These are phyloP conservation scores for Termitomyces sp. DNA, from an alignment of 768 basidiomycete genomes.

Conservation along the genomic window DNA sequence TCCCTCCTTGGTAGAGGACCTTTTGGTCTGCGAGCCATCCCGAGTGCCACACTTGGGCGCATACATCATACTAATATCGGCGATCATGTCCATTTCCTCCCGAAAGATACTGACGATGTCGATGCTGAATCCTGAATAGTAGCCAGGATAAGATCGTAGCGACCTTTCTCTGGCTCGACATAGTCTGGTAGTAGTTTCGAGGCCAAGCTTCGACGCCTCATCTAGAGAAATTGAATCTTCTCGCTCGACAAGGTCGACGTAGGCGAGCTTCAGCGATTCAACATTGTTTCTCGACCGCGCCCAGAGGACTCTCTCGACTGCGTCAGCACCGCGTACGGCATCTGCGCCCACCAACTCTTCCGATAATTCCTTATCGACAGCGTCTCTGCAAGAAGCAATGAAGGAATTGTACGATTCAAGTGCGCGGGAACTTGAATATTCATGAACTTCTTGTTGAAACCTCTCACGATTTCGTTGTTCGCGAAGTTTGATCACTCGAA, in stretches of 20 bases:
- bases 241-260: slow-evolving; percentile 3
- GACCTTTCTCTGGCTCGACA: not conserved
- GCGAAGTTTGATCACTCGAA: not conserved
- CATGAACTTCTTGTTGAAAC: not conserved
- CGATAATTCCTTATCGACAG: not conserved
- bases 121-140: not conserved
- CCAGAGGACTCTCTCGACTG: not conserved
- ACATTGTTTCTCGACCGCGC: not conserved
- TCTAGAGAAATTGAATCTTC: not conserved
- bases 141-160: not conserved
- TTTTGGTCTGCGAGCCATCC: too few relatives aligned
- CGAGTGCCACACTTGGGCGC: not conserved
- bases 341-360: not conserved
- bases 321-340: not conserved
- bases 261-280: slow-evolving; percentile 3
- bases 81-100: not conserved
- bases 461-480: not conserved
- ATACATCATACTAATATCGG: not conserved
- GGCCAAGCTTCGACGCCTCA: not conserved
- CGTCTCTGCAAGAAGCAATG: not conserved
- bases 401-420: not conserved
- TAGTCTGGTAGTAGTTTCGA: not conserved
- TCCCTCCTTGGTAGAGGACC: too few relatives aligned
- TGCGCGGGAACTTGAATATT: not conserved
- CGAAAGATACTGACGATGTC: not conserved